A percentile compares a stretch with the other conserved stretches of the same genome.
phyloP scores from a whole-genome alignment of 1,284 basidiomycete species.

The Apiotrichum akiyoshidainum region DNA sequence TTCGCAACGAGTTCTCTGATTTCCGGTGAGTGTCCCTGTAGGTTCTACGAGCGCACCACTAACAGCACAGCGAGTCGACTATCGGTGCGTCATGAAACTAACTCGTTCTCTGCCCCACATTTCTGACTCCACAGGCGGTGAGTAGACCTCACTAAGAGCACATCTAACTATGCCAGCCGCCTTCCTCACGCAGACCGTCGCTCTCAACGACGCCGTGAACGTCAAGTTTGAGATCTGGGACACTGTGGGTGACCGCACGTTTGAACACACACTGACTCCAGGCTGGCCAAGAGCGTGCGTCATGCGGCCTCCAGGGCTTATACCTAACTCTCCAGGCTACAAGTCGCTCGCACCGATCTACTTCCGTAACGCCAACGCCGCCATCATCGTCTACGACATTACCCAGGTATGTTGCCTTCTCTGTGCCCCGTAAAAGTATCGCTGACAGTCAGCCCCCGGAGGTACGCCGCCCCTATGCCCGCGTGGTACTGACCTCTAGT shows the following conservation, averaged over 20 bases:
- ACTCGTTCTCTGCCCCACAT: not conserved
- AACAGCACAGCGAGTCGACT: conserved; percentile 43
- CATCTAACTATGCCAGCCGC: conserved; percentile 61
- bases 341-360: conserved; percentile 77
- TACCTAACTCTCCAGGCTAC: conserved; percentile 37
- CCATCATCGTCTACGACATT: conserved; percentile 96
- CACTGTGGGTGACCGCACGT: conserved; percentile 35
- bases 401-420: conserved; percentile 58
- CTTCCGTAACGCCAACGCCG: conserved; percentile 97
- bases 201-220: conserved; percentile 79
- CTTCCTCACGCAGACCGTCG: conserved; percentile 93
- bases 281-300: conserved; percentile 51
- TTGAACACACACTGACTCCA: conserved; percentile 15
- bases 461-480: conserved; percentile 16
- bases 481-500: conserved; percentile 31
- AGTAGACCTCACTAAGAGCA: not conserved
- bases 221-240: conserved; percentile 99
- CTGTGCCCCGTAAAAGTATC: not conserved
- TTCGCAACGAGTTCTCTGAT: conserved; percentile 91
- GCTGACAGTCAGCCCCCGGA: conserved; percentile 35
- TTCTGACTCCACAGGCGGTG: conserved; percentile 22
- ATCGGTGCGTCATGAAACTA: conserved; percentile 34
- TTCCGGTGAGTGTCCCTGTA: conserved; percentile 66
- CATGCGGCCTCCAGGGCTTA: not conserved
- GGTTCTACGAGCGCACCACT: not conserved